A percentile compares a stretch with the other conserved stretches of the same genome.
Conservation (phyloP, 805 yeast species). For the Metschnikowia arizonensis region DNA sequence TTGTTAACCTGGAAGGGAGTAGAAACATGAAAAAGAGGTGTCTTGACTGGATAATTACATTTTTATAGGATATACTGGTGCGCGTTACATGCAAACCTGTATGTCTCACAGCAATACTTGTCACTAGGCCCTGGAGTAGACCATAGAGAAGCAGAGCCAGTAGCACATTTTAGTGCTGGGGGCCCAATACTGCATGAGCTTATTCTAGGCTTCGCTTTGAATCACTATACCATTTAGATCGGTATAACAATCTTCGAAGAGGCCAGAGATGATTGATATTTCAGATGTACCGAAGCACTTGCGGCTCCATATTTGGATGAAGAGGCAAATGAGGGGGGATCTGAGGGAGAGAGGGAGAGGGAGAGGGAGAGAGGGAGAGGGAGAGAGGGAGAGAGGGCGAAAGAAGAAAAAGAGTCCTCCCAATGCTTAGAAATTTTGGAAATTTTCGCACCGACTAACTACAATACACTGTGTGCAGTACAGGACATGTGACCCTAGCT, state of each 20-base stretch:
- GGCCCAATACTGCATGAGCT: constrained; percentile 4
- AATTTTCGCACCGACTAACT: background rate
- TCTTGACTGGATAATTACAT: too few relatives aligned
- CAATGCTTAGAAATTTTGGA: too few relatives aligned
- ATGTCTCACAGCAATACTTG: constrained; percentile 32
- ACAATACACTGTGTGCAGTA: background rate
- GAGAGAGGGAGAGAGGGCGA: background rate
- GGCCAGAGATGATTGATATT: constrained; percentile 16
- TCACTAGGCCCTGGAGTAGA: constrained; percentile 15
- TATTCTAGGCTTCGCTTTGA: constrained; percentile 34
- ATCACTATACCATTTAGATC: constrained; percentile 29
- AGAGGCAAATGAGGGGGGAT: background rate
- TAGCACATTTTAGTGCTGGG: background rate
- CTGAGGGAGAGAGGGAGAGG: background rate
- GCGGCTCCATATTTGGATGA: constrained; percentile 1
- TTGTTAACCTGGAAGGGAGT: too few relatives aligned
- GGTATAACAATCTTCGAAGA: constrained; percentile 33
- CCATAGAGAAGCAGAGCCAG: background rate
- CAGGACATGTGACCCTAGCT: background rate
- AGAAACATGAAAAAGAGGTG: too few relatives aligned
- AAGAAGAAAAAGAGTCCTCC: too few relatives aligned
- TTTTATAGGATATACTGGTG: too few relatives aligned
- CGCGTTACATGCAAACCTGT: constrained; percentile 3
- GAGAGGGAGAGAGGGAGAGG: background rate
- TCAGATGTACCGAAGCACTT: background rate